A percentile compares a stretch with the other conserved stretches of the same genome.
Conservation (phyloP, 164 flowering plant species). For the Buxus sempervirens region DNA sequence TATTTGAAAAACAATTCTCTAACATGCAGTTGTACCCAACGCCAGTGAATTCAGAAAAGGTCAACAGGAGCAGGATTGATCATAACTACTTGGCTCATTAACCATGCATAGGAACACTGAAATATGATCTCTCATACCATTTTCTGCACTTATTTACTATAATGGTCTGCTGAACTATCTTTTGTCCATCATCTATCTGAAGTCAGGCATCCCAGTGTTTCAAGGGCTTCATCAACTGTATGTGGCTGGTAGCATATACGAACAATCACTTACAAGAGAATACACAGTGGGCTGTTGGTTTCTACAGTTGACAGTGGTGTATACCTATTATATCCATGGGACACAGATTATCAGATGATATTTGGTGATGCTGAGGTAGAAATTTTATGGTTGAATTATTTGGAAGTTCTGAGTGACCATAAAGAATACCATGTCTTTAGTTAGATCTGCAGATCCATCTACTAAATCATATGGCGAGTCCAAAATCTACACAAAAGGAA, state of each 20-base stretch:
- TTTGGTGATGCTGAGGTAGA: not conserved
- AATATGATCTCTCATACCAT: not conserved
- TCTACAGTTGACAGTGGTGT: not conserved
- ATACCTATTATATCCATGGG: not conserved
- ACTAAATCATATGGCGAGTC: slow-evolving; percentile 38
- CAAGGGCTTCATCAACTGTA: not conserved
- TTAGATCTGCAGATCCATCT: slow-evolving; percentile 53
- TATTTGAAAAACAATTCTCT: too few species aligned
- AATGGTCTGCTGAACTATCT: not conserved
- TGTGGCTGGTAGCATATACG: not conserved
- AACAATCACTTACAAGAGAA: not conserved
- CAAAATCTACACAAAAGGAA: slow-evolving; percentile 40
- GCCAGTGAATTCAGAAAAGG: too few species aligned
- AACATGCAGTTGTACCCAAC: too few species aligned
- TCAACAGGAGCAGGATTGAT: not conserved
- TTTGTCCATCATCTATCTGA: not conserved
- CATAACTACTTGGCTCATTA: not conserved
- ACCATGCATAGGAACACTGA: not conserved
- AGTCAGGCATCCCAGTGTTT: not conserved
- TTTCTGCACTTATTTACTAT: not conserved
- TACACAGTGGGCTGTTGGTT: too few species aligned
- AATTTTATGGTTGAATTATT: not conserved
- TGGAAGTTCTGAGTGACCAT: not conserved
- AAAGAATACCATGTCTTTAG: slow-evolving; percentile 40
- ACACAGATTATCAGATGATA: not conserved